A percentile compares a stretch with the other conserved stretches of the same genome.
These are phyloP conservation scores for Cryptococcus amylolentus DNA, from an alignment of 1,284 basidiomycete genomes.

Conservation along the genomic window DNA sequence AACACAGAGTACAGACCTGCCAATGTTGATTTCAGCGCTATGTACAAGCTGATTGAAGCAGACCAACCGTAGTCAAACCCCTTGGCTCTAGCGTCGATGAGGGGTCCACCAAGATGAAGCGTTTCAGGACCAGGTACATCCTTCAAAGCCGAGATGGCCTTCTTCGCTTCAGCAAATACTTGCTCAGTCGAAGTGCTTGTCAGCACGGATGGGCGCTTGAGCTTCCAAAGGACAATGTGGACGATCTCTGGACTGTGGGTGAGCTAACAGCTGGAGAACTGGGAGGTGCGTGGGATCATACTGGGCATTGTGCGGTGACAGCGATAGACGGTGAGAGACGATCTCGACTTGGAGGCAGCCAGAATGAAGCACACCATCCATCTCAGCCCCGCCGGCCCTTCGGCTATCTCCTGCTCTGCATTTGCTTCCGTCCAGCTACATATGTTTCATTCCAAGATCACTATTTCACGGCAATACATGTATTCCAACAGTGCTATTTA, in stretches of 20 bases:
- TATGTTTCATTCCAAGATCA: no score
- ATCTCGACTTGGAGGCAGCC: no score
- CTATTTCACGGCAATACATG: no score
- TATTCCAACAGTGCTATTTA: no score
- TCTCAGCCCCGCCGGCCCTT: no score
- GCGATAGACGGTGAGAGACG: no score
- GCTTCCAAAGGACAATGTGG: conserved; percentile 49
- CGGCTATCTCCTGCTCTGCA: no score
- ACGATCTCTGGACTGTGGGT: conserved; percentile 40
- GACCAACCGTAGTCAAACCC: conserved; percentile 44
- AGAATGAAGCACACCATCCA: no score
- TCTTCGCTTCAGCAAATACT: conserved; percentile 24
- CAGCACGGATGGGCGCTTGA: conserved; percentile 24
- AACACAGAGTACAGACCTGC: conserved; percentile 48
- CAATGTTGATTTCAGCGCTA: not conserved
- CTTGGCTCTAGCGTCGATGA: conserved; percentile 44
- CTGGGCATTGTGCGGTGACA: conserved; percentile 2
- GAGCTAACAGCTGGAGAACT: not conserved
- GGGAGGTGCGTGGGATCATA: not conserved
- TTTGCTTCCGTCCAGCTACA: no score
- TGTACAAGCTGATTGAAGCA: not conserved
- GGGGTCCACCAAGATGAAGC: conserved; percentile 39
- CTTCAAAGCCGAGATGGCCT: conserved; percentile 34
- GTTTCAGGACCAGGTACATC: conserved; percentile 38
- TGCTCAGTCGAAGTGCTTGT: conserved; percentile 18